Evolutionary conservation across 352 stramenopile species (phyloP), one percentile per base, ranked within the genome.

Genomic region (Phytophthora sojae): DNA sequence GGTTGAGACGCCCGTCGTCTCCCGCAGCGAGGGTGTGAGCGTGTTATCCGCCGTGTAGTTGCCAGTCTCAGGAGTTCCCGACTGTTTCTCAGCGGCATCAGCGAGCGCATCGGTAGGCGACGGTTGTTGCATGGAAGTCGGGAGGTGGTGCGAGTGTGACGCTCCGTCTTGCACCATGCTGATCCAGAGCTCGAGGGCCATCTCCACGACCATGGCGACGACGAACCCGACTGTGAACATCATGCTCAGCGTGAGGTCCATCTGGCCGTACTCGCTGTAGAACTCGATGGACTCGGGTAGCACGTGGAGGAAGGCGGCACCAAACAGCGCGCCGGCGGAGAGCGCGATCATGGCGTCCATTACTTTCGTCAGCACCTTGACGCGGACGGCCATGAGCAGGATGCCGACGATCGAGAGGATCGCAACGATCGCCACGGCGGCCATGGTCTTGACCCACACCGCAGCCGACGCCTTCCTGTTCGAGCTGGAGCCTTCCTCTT

Each of bases 241-340:
- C 56, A 83, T 79, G 39, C 79, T 82, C 63, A 86, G 26, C 39
- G 71, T 74, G 75, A 96, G 60, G 52, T 89, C 81, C 69, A 90
- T 83, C 49, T 86, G 75, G 21, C 80, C 80, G 37, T 85, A 83
- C 23, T 66, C 67, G 51, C 69, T 77, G 70, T 92, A 88, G 26
- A 94, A 80, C 50, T 86, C 61, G 19, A 94, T 82, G 1, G 83
- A 72, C 61, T 97, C 91, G 8, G 89, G 86, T 37, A 96, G 51
- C 32, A 96, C 77, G 47, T 96, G 74, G 52, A 96, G 88, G 54
- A 96, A 86, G 17, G 87, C 77, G 5, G 84, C 89, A 14, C 86
- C 88, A 44, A 96, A 84, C 3, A 96, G 56, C 1, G 91, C 88
- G 14, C 89, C 91, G 23, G 75, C 65, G 1, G 85, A 90, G 57